Base-by-base conservation (phyloP, 1,284 basidiomycete species). In the Inonotus hispidus region DNA sequence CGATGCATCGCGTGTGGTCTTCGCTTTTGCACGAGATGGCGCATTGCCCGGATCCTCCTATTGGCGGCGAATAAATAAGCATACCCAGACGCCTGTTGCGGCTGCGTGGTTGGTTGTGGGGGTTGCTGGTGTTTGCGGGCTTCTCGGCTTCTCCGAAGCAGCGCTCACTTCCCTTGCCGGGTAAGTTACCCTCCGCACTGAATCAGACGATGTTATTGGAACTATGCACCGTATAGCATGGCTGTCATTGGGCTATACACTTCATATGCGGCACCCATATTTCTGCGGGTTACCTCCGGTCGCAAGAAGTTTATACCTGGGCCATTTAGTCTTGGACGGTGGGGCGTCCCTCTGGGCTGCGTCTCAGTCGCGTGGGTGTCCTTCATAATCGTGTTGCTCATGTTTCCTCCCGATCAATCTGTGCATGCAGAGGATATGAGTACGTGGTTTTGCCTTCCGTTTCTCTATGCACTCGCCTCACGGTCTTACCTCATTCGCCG, bases 101-200 rank as follows among this genome's bases (percentile, higher is more conserved):
- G 87, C 87, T 1, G 87, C 87, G 3, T 89, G 87, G 87, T 75
- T 88, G 45, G 87, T 88, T n/a, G 85, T 88, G 72, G 70, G 73
- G 32, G 68, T 74, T 29, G 73, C 86, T 2, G 83, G 75, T 1
- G 66, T 90, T 21, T 83, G 82, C 55, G 87, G 87, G 16, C 70
- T 87, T 2, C 73, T 90, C 1, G 85, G 87, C 0, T 88, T 90
- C 69, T 87, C 84, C 7, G 70, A 70, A 47, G 77, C 87, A 1
- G 86, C 85, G 10, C 68, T 88, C 39, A 77, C 82, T 13, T 87
- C 86, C 27, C 77, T 88, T 29, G 85, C 86, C 11, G 84, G 85
- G 86, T 88, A 64, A 53, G 76, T 75, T 16, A 1, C 21, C 45
- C 16, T 35, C 19, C 37, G 13, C 25, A 58, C 16, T 19, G 23